Evolutionary conservation across 345 rosid species (phyloP).

Genomic region (Heritiera littoralis): DNA sequence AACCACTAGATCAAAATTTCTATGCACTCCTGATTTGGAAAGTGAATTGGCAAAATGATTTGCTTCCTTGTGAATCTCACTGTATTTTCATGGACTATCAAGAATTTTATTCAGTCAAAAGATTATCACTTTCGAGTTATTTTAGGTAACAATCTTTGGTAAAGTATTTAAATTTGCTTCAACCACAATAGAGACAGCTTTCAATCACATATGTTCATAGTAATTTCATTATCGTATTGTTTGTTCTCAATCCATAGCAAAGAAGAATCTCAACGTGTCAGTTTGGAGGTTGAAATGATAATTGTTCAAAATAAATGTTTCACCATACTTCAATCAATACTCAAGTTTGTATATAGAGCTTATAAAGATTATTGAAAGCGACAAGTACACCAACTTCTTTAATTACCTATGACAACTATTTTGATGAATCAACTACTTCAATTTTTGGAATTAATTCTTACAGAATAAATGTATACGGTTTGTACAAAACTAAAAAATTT

Average conservation of each 20-base stretch:
- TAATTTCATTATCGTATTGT: no score
- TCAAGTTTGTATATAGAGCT: background rate
- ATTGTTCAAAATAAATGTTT: constrained; percentile 13
- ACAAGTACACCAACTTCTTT: constrained; percentile 15
- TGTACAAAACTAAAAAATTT: background rate
- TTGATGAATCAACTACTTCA: constrained; percentile 10
- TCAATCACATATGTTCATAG: no score
- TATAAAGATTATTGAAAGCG: constrained; percentile 12
- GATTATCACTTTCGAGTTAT: no score
- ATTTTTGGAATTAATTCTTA: background rate
- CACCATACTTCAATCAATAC: constrained; percentile 15
- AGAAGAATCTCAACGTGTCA: background rate
- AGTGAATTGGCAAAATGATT: no score
- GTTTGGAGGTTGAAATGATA: constrained; percentile 3
- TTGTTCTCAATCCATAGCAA: background rate
- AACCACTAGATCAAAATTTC: no score
- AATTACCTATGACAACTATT: background rate
- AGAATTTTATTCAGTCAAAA: no score
- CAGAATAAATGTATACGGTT: background rate
- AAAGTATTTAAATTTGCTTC: no score
- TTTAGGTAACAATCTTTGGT: no score
- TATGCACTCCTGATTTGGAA: no score
- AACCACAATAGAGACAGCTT: no score
- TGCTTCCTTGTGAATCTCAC: no score
- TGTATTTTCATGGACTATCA: no score